Percentiles rank a stretch among this genome's conserved stretches.
Conservation (phyloP, 1,284 basidiomycete species). For the Ceratobasidium sp. region DNA sequence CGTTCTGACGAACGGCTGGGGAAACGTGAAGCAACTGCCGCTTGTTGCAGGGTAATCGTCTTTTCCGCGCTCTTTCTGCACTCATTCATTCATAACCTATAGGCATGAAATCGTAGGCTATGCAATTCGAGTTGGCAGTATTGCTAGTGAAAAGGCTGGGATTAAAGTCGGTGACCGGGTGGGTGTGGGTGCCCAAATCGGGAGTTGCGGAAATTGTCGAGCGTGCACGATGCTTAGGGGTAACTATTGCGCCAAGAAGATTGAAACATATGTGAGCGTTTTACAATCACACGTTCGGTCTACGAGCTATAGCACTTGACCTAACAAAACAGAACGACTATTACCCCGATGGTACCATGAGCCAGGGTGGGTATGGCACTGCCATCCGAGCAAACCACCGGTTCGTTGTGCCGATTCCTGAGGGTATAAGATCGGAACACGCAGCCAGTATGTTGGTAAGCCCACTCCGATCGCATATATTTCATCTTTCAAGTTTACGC, state of each 20-base stretch:
- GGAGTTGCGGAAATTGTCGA: constrained; percentile 60
- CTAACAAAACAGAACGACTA: constrained; percentile 53
- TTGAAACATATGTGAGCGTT: constrained; percentile 39
- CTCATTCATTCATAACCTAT: not conserved
- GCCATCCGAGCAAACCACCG: constrained; percentile 69
- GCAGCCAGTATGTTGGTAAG: constrained; percentile 54
- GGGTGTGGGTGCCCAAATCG: constrained; percentile 69
- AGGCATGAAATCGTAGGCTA: constrained; percentile 71
- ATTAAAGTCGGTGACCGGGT: constrained; percentile 69
- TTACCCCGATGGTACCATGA: constrained; percentile 62
- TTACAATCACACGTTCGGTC: constrained; percentile 38
- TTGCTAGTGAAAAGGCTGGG: constrained; percentile 39
- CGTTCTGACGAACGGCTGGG: constrained; percentile 60
- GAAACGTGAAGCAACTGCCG: constrained; percentile 52
- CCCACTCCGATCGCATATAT: not conserved
- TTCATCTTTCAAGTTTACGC: not conserved
- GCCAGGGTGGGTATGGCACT: constrained; percentile 70
- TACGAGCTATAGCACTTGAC: constrained; percentile 16
- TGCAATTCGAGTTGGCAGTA: constrained; percentile 60
- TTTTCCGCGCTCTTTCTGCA: not conserved
- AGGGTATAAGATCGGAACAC: constrained; percentile 59
- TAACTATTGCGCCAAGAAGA: constrained; percentile 56
- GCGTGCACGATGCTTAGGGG: constrained; percentile 64
- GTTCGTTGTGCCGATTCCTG: constrained; percentile 75
- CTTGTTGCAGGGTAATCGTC: constrained; percentile 52